Conservation (phyloP, 2,329 filamentous ascomycete species). For the Trichophyton schoenleinii region DNA sequence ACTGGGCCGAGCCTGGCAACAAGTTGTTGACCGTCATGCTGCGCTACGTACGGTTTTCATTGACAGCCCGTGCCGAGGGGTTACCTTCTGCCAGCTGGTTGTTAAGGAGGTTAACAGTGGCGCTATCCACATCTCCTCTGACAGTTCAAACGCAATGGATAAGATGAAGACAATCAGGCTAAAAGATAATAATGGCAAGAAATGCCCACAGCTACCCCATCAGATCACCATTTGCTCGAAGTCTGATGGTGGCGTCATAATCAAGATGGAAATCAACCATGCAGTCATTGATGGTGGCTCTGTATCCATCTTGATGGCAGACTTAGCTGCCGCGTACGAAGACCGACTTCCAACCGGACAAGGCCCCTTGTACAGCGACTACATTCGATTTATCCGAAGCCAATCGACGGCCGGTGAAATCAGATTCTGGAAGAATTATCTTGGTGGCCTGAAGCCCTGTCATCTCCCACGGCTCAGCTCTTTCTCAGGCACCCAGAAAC, state of each 20-base stretch:
- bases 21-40: constrained; percentile 23
- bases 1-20: constrained; percentile 23
- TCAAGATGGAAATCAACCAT: constrained; percentile 36
- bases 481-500: neutral
- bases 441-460: constrained; percentile 18
- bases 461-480: constrained; percentile 8
- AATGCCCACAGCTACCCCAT: constrained; percentile 24
- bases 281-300: constrained; percentile 36
- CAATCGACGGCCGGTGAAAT: constrained; percentile 9
- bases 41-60: constrained; percentile 26
- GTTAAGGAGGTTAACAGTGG: constrained; percentile 20
- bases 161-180: constrained; percentile 7
- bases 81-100: constrained; percentile 29
- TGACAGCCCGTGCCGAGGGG: constrained; percentile 24
- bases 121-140: constrained; percentile 15
- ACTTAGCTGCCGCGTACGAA: constrained; percentile 28
- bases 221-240: constrained; percentile 27
- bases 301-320: constrained; percentile 31
- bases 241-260: constrained; percentile 20
- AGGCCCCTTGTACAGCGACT: constrained; percentile 13
- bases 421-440: constrained; percentile 19
- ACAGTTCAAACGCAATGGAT: constrained; percentile 8
- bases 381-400: constrained; percentile 12
- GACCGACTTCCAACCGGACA: constrained; percentile 7
- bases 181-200: constrained; percentile 8